Percentiles rank a stretch among this genome's conserved stretches.
These are phyloP conservation scores for Biscogniauxia sp. DNA, from an alignment of 2,329 filamentous ascomycete species.

Conservation along the genomic window DNA sequence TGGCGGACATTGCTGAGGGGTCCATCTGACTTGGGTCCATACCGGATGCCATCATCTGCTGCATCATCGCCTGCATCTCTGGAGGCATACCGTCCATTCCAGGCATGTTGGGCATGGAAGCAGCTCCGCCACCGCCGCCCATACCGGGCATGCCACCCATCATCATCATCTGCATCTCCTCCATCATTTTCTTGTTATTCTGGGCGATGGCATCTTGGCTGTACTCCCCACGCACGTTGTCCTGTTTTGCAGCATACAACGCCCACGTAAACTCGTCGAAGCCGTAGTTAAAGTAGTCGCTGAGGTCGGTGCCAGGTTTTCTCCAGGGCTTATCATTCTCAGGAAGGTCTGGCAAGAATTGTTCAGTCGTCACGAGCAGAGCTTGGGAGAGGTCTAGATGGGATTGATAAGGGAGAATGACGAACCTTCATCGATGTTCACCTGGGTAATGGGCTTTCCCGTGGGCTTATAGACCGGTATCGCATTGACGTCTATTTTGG, in stretches of 20 bases:
- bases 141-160: slow-evolving; percentile 52
- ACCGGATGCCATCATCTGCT: slow-evolving; percentile 65
- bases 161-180: slow-evolving; percentile 67
- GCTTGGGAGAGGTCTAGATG: neutral
- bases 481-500: slow-evolving; percentile 79
- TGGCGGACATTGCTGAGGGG: slow-evolving; percentile 53
- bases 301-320: slow-evolving; percentile 88
- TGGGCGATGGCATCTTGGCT: slow-evolving; percentile 61
- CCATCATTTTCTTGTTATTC: slow-evolving; percentile 76
- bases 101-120: slow-evolving; percentile 42
- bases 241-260: slow-evolving; percentile 86
- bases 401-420: neutral
- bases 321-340: slow-evolving; percentile 94
- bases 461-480: slow-evolving; percentile 75
- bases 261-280: slow-evolving; percentile 99
- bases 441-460: slow-evolving; percentile 76
- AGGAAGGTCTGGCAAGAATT: slow-evolving; percentile 53
- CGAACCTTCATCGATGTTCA: slow-evolving; percentile 68
- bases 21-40: slow-evolving; percentile 69
- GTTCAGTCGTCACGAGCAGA: slow-evolving; percentile 11
- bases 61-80: slow-evolving; percentile 68
- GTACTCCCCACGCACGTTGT: slow-evolving; percentile 73
- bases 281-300: slow-evolving; percentile 98
- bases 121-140: slow-evolving; percentile 30
- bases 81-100: slow-evolving; percentile 63